Conservation (phyloP, 129 eudicot genomes). For the Flaveria linearis region DNA sequence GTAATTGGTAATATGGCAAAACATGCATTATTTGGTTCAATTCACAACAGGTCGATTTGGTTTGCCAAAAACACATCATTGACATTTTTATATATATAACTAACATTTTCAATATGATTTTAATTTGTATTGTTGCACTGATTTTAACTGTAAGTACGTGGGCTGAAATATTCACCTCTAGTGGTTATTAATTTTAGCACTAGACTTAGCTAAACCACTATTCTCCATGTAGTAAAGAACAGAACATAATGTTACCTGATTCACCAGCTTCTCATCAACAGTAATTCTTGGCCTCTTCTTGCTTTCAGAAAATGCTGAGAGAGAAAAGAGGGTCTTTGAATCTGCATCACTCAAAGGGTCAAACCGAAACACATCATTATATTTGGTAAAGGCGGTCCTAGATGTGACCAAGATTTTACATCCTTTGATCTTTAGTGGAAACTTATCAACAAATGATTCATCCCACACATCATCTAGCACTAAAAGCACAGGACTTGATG, state of each 20-base stretch:
- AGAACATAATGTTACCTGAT: conserved; percentile 23
- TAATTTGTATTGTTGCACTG: background rate
- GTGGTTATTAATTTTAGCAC: background rate
- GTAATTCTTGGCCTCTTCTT: background rate
- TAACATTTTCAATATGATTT: background rate
- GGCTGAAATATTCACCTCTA: too few species aligned
- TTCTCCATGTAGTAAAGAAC: background rate
- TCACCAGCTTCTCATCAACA: conserved; percentile 7
- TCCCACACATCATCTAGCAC: conserved; percentile 48
- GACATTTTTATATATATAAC: background rate
- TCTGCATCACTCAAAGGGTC: conserved; percentile 29
- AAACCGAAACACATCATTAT: conserved; percentile 11
- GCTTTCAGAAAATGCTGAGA: conserved; percentile 12
- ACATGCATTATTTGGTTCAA: too few species aligned
- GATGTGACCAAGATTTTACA: conserved; percentile 31
- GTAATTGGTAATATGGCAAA: too few species aligned
- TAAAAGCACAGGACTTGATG: conserved; percentile 33
- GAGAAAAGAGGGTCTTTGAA: conserved; percentile 24
- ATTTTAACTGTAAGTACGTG: too few species aligned
- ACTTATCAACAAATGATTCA: conserved; percentile 22
- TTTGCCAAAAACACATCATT: background rate
- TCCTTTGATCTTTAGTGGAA: conserved; percentile 3
- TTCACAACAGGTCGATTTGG: background rate
- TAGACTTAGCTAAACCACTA: background rate
- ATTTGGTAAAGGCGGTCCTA: conserved; percentile 7